A percentile compares a stretch with the other conserved stretches of the same genome.
phyloP scores from a whole-genome alignment of 73 alveolate species.

The Tetrahymena elliotti region DNA sequence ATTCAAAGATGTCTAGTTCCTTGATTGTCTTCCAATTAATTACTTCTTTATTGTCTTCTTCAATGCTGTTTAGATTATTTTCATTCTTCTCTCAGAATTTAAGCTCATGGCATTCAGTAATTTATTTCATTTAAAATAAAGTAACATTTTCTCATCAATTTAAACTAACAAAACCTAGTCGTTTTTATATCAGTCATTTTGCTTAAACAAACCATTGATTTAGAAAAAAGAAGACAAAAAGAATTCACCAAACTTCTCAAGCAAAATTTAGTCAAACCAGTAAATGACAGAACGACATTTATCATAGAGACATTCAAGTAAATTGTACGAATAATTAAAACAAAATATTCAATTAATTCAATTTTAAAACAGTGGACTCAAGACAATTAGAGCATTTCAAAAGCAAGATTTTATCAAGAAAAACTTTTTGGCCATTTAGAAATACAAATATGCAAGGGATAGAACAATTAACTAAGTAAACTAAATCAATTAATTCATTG shows the following conservation, averaged over 20 bases:
- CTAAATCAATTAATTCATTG: no score
- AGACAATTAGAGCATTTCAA: background rate
- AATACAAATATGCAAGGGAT: background rate
- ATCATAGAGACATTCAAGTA: background rate
- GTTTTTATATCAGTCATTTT: background rate
- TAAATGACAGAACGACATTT: background rate
- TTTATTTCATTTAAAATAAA: background rate
- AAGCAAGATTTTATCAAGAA: background rate
- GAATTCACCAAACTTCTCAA: background rate
- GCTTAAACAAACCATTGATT: background rate
- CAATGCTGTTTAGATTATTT: background rate
- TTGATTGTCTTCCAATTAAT: background rate
- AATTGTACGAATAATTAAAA: background rate
- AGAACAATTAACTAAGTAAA: background rate
- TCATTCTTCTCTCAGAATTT: background rate
- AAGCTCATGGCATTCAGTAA: background rate
- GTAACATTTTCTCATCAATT: background rate
- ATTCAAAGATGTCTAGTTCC: background rate
- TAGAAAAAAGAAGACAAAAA: background rate
- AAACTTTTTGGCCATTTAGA: background rate
- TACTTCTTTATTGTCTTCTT: background rate
- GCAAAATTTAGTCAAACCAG: background rate
- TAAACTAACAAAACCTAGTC: background rate
- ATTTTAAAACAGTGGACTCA: background rate
- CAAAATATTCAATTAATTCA: background rate